Percentiles rank a stretch among this genome's conserved stretches.
Conservation (phyloP, 192 early-diverging fungal species). For the Chytriomyces sp. region DNA sequence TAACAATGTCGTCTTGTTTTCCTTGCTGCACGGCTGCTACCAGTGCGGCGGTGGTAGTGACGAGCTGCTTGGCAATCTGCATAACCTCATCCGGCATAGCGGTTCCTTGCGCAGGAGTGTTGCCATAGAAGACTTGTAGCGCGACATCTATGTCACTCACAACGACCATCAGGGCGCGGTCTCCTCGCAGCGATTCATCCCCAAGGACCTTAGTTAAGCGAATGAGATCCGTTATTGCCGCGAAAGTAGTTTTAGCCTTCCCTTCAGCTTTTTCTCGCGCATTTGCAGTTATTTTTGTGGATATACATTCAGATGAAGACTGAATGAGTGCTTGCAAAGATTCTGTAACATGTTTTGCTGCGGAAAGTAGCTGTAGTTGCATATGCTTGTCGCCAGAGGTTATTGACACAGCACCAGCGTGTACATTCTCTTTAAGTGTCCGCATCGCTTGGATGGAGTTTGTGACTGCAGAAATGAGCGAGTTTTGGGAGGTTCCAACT, state of each 20-base stretch:
- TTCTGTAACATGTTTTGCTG: slow-evolving; percentile 46
- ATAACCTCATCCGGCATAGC: slow-evolving; percentile 62
- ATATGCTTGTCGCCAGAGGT: slow-evolving; percentile 58
- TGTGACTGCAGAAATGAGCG: slow-evolving; percentile 37
- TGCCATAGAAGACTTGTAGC: no score
- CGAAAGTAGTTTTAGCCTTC: slow-evolving; percentile 38
- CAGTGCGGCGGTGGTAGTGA: slow-evolving; percentile 46
- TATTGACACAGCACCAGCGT: slow-evolving; percentile 45
- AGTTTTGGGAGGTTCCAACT: slow-evolving; percentile 46
- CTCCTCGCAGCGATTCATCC: slow-evolving; percentile 51
- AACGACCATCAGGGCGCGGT: slow-evolving; percentile 42
- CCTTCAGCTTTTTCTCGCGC: slow-evolving; percentile 32
- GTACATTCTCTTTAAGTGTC: slow-evolving; percentile 36
- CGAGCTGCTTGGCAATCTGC: slow-evolving; percentile 51
- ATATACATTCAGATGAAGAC: slow-evolving; percentile 37
- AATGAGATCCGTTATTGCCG: slow-evolving; percentile 46
- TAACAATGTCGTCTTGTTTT: slow-evolving; percentile 49
- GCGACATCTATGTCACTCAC: no score
- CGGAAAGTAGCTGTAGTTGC: slow-evolving; percentile 54
- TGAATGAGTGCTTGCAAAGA: slow-evolving; percentile 43
- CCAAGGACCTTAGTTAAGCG: slow-evolving; percentile 45
- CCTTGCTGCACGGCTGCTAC: slow-evolving; percentile 35
- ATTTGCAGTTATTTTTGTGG: slow-evolving; percentile 27
- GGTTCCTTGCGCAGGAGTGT: slow-evolving; percentile 51
- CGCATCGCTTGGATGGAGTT: slow-evolving; percentile 32